Conservation (phyloP, 139 green algal species). For the Picochlorum sp. region DNA sequence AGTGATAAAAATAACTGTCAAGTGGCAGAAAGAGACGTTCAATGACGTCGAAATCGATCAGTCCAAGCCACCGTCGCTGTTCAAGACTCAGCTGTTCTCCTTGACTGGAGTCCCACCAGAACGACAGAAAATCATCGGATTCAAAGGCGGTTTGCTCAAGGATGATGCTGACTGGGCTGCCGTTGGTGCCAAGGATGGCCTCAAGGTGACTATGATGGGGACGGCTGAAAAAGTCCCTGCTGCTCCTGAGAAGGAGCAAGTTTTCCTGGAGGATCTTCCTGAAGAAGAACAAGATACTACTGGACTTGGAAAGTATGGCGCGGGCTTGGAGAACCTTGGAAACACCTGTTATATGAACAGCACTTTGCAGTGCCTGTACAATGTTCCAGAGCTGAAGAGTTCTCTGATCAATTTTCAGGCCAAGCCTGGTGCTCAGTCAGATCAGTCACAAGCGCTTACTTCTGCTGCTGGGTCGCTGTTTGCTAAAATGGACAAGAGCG, state of each 20-base stretch:
- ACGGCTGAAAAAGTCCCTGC: conserved; percentile 69
- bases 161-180: conserved; percentile 86
- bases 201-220: conserved; percentile 95
- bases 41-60: conserved; percentile 81
- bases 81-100: conserved; percentile 95
- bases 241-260: conserved; percentile 48
- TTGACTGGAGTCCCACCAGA: conserved; percentile 89
- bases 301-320: conserved; percentile 57
- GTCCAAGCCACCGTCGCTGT: conserved; percentile 58
- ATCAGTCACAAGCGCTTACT: conserved; percentile 27
- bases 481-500: conserved; percentile 25
- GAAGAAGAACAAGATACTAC: conserved; percentile 60
- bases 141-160: conserved; percentile 90
- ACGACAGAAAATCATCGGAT: conserved; percentile 88
- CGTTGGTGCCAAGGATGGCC: conserved; percentile 65
- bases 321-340: conserved; percentile 87
- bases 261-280: conserved; percentile 93
- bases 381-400: conserved; percentile 56
- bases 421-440: background rate
- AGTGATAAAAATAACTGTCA: conserved; percentile 71
- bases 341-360: conserved; percentile 99
- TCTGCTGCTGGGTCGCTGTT: conserved; percentile 71
- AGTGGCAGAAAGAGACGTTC: conserved; percentile 88
- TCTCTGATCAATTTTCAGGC: background rate
- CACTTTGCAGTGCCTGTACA: conserved; percentile 83